Evolutionary conservation across 2,329 filamentous ascomycete genomes (phyloP), one percentile per base, ranked within the genome.

Genomic region (Aspergillus udagawae): DNA sequence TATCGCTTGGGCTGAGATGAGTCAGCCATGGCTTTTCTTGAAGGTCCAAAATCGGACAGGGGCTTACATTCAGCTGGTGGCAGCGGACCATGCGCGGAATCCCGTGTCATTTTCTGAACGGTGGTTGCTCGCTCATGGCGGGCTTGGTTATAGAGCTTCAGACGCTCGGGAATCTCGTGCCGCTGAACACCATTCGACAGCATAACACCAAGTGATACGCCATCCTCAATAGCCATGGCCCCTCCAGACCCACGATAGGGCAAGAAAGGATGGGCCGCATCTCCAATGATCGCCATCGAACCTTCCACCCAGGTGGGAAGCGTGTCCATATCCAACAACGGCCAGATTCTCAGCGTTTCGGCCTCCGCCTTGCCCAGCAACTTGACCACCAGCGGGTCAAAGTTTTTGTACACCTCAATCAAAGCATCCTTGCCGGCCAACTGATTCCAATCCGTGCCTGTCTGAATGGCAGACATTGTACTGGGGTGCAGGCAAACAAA

Each of bases 221-320:
- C 86, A 60, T 90, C 87, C 66, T 90, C 87, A 47, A 90, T 88
- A 0, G 87, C 87, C 56, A 83, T 77, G 0, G 74, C 85, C 8
- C 81, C 86, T 2, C 86, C 86, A 66, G 87, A 84, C 0, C 81
- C 85, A 70, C 85, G 83, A 59, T 85, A 81, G 14, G 86, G 87
- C 0, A 86, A 73, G 64, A 89, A 88, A 0, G 87, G 86, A 67
- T 90, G 87, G 0, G 85, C 87, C 0, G 87, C 85, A 66, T 90
- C 87, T 0, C 87, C 87, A 0, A 90, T 69, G 0, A 89, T 69
- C 1, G 79, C 84, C 20, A 88, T 67, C 4, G 75, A 78, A 0
- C 72, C 81, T 2, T 81, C 78, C 0, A 77, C 74, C 82, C 85
- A 90, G 0, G 72, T 77, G 0, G 80, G 78, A 17, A 89, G 69